A percentile compares a stretch with the other conserved stretches of the same genome.
Conservation (phyloP, 164 flowering plant species). For the Liquidambar formosana region DNA sequence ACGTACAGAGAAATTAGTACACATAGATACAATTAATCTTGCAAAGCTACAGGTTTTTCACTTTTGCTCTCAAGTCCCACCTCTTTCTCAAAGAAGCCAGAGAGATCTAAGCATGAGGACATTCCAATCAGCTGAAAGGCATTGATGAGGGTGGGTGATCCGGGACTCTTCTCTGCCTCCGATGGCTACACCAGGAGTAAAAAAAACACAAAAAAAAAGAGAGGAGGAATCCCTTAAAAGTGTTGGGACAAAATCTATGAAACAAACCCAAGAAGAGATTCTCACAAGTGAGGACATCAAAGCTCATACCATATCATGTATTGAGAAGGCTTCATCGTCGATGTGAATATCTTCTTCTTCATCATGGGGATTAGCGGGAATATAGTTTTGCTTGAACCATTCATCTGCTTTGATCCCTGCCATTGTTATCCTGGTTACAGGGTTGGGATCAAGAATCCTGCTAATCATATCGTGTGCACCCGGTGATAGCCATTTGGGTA, state of each 20-base stretch:
- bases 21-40: background rate
- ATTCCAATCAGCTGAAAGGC: conserved; percentile 97
- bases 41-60: background rate
- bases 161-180: conserved; percentile 46
- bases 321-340: conserved; percentile 59
- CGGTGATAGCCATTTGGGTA: conserved; percentile 84
- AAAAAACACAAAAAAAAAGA: too few relatives aligned
- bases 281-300: background rate
- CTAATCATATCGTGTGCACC: conserved; percentile 72
- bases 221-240: too few relatives aligned
- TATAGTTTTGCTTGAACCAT: conserved; percentile 80
- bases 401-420: conserved; percentile 64
- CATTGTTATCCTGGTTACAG: conserved; percentile 68
- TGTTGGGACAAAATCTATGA: too few relatives aligned
- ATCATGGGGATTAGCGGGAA: conserved; percentile 55
- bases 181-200: conserved; percentile 34
- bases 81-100: conserved; percentile 97
- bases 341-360: conserved; percentile 55
- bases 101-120: conserved; percentile 91
- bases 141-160: conserved; percentile 61
- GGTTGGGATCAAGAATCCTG: conserved; percentile 90
- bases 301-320: conserved; percentile 45
- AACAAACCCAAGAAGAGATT: background rate
- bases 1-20: background rate
- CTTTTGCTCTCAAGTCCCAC: conserved; percentile 28